phyloP scores from a whole-genome alignment of 768 basidiomycete genomes.

The Multifurca ochricompacta region DNA sequence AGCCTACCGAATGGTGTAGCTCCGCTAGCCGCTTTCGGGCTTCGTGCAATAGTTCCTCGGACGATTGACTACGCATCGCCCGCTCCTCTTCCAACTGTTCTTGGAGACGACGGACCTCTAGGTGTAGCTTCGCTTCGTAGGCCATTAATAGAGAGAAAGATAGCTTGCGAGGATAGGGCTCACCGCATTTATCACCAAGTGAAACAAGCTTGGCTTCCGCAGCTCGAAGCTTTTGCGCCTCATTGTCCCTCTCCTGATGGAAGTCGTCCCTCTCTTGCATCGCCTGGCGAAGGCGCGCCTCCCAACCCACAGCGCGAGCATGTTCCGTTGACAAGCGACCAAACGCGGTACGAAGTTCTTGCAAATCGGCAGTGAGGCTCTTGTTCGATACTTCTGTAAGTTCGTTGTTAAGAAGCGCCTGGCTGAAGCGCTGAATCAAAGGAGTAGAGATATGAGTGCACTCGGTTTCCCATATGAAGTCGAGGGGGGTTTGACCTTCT shows the following conservation, averaged over 20 bases:
- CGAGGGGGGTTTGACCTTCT: constrained; percentile 40
- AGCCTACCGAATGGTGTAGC: constrained; percentile 50
- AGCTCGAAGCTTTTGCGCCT: constrained; percentile 54
- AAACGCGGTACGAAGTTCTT: constrained; percentile 61
- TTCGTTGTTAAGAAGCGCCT: constrained; percentile 75
- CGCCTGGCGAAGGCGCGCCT: constrained; percentile 54
- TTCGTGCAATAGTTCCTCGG: constrained; percentile 59
- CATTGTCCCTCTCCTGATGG: constrained; percentile 72
- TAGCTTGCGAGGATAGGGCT: constrained; percentile 5
- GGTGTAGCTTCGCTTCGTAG: constrained; percentile 55
- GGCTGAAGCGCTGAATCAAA: constrained; percentile 54
- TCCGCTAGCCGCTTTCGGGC: constrained; percentile 55
- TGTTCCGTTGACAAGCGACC: constrained; percentile 61
- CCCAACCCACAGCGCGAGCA: constrained; percentile 63
- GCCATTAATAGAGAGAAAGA: not conserved
- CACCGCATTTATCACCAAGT: constrained; percentile 62
- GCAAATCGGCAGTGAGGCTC: constrained; percentile 61
- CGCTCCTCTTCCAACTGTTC: constrained; percentile 55
- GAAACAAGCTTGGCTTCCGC: constrained; percentile 61
- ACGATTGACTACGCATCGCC: constrained; percentile 52
- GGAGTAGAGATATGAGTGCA: constrained; percentile 12
- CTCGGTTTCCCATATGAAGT: not conserved
- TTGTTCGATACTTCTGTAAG: constrained; percentile 74
- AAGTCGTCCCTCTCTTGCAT: constrained; percentile 76
- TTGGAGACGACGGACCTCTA: constrained; percentile 56